Evolutionary conservation across 2,329 filamentous ascomycete genomes (phyloP), one percentile per base, ranked within the genome.

Genomic region (Ceratocystis albifundus): DNA sequence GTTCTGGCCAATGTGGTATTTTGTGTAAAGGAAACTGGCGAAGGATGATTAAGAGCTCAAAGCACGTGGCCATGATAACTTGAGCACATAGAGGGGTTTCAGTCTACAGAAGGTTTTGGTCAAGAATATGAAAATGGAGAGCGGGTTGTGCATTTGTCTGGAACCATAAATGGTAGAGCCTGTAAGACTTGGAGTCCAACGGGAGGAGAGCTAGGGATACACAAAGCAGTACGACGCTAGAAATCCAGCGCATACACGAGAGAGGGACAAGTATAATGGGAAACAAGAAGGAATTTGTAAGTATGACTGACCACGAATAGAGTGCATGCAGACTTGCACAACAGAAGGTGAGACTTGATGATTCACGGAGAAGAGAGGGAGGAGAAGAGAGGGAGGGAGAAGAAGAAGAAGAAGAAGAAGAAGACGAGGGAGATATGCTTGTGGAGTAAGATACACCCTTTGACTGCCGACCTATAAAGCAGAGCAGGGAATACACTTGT

Each of bases 21-120:
- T 59, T 59, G 17, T 32, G 10, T 17, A 15, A 59, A 36, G 5
- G 17, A 30, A 59, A 17, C n/a, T 36, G 7, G 28, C 28, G 22
- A 59, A 59, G 55, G 55, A 59, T 36, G 55, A 59, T 59, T 59
- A 59, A 59, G n/a, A 28, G 32, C 55, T 10, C 22, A n/a, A 36
- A 59, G 36, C 55, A 59, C 55, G 55, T 59, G 55, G 55, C 36
- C 30, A 36, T 15, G 17, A 36, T 32, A 57, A 36, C 55, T n/a
- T 7, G 32, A 7, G 25, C 55, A 22, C 8, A 12, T 20, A 59
- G 25, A 6, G 7, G 32, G n/a, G 28, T 59, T 36, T 59, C 28
- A 59, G 25, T 36, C 5, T n/a, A n/a, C 17, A 59, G 32, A 36
- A 15, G 7, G 15, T 15, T 41, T 41, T 41, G 36, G 36, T 41